Percentiles rank a stretch among this genome's conserved stretches.
These are phyloP conservation scores for Fusarium foetens DNA, from an alignment of 2,329 filamentous ascomycete species.

Conservation along the genomic window DNA sequence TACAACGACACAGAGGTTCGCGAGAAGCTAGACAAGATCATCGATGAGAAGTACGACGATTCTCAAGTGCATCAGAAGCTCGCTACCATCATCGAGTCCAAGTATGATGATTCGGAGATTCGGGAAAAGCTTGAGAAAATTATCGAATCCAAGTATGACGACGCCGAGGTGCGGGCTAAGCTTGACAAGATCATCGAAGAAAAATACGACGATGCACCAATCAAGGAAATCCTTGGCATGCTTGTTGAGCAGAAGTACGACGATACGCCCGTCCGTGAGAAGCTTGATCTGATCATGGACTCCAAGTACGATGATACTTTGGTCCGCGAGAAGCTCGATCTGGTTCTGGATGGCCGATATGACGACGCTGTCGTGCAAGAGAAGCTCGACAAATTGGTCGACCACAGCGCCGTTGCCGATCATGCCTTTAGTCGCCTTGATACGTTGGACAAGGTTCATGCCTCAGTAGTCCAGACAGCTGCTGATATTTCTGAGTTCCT, in stretches of 20 bases:
- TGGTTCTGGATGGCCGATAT: conserved; percentile 54
- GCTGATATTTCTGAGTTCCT: conserved; percentile 87
- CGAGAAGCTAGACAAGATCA: conserved; percentile 22
- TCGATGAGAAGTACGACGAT: conserved; percentile 65
- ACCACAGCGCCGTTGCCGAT: conserved; percentile 71
- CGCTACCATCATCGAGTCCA: conserved; percentile 51
- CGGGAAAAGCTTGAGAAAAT: conserved; percentile 46
- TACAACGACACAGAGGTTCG: conserved; percentile 18
- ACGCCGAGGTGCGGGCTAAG: conserved; percentile 42
- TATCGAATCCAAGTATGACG: conserved; percentile 68
- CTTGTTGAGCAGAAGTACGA: conserved; percentile 44
- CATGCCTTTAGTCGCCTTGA: conserved; percentile 80
- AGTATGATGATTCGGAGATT: conserved; percentile 46
- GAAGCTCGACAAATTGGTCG: conserved; percentile 62
- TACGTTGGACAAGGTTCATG: conserved; percentile 87
- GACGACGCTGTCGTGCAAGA: conserved; percentile 57
- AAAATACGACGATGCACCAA: conserved; percentile 46
- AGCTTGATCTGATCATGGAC: conserved; percentile 53
- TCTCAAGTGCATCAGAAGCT: conserved; percentile 60
- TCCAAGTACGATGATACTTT: conserved; percentile 49
- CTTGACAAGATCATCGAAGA: conserved; percentile 42
- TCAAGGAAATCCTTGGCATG: conserved; percentile 40
- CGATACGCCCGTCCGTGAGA: conserved; percentile 49
- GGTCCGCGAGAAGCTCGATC: conserved; percentile 46
- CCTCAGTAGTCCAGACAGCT: conserved; percentile 85